Evolutionary conservation across 106 monocot genomes (phyloP), one percentile per base, ranked within the genome.

Genomic region (Allium fistulosum): DNA sequence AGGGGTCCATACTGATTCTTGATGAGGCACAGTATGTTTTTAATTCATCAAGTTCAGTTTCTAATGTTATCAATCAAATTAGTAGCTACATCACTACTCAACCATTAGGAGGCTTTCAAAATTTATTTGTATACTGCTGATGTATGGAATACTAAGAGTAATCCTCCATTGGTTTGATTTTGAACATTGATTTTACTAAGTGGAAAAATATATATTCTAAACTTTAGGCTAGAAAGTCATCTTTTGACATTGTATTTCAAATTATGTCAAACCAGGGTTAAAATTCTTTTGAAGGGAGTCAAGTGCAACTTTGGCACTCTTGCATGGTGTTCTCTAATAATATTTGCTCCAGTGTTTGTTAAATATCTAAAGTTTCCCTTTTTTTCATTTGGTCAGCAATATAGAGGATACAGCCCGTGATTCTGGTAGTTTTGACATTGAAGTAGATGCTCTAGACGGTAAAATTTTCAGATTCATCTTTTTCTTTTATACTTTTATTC

Each of bases 401-500:
- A 87, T 99, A 68, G 99, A 99, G 75, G 99, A 93, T 67, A 85
- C 90, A 78, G 90, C 99, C 71, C 84, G 93, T 66, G 93, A 99
- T 49, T 84, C 81, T 71, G 99, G 90, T 16, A 93, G 93, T 82
- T 37, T 99, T 49, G 93, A 99, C 81, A 77, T 85, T 63, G 93
- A 99, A 65, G 90, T 93, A 80, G 93, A 93, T 52, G 70, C 71
- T 51, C 93, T 99, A 72, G 75, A 61, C 61, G 67, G 99, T 90
- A 76, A 80, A 87, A 52, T 51, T 46, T 75, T 62, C 45, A 68
- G 17, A 26, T 27, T 15, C 9, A 55, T 17, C 68, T 45, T 3
- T n/a, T 37, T 2, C 18, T 53, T 18, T 7, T 18, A 1, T 71
- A 11, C 3, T 11, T 6, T 53, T n/a, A 0, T 63, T 17, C 14